phyloP scores from a whole-genome alignment of 345 rosid species.

The Eucalyptus polybractea region DNA sequence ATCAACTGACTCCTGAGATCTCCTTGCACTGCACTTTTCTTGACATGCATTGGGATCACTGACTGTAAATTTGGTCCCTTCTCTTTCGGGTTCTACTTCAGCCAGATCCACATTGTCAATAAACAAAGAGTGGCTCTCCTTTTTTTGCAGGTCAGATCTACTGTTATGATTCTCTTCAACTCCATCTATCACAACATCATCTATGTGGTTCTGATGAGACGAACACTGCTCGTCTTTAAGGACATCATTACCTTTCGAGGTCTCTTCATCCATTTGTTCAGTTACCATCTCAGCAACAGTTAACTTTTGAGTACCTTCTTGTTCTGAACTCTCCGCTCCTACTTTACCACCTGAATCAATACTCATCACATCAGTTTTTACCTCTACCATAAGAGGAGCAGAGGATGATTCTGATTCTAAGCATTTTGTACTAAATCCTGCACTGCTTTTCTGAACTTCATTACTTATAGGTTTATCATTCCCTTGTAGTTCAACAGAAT shows the following conservation, averaged over 20 bases:
- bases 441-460: conserved; percentile 25
- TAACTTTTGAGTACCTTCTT: conserved; percentile 21
- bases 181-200: conserved; percentile 16
- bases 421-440: conserved; percentile 23
- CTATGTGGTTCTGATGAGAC: conserved; percentile 4
- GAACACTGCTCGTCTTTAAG: conserved; percentile 8
- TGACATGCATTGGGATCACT: conserved; percentile 11
- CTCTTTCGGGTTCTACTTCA: conserved; percentile 13
- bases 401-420: conserved; percentile 20
- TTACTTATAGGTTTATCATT: conserved; percentile 19
- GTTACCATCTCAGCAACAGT: conserved; percentile 24
- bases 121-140: conserved; percentile 19
- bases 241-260: conserved; percentile 8
- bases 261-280: conserved; percentile 29
- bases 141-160: conserved; percentile 26
- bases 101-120: conserved; percentile 21
- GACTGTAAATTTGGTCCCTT: conserved; percentile 6
- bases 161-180: conserved; percentile 24
- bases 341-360: conserved; percentile 25
- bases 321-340: conserved; percentile 17
- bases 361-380: conserved; percentile 12
- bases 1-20: conserved; percentile 15
- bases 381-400: not conserved
- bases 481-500: conserved; percentile 18
- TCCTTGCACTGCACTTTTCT: conserved; percentile 12